Evolutionary conservation across 768 basidiomycete genomes (phyloP), one percentile per base, ranked within the genome.

Genomic region (Rubroboletus pulcherrimus): DNA sequence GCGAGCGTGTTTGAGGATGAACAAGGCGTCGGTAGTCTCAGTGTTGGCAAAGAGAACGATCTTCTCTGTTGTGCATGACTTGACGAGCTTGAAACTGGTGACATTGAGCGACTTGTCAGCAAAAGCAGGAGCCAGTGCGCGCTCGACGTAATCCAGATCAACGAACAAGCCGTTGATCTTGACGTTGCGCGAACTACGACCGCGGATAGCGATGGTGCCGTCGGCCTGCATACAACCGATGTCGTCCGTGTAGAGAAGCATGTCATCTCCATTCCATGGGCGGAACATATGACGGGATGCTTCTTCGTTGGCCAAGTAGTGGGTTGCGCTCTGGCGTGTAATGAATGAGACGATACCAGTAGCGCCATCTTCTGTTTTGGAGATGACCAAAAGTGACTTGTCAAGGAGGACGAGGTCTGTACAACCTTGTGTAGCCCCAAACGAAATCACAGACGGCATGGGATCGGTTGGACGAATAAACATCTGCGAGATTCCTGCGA

Each of bases 401-500:
- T 70, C 65, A 19, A 69, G 66, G 21, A 69, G 62, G 33, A 70
- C 59, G 31, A 69, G 68, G 21, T 63, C 66, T 5, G 60, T 60
- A 21, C 68, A 69, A 31, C 68, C 68, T 30, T 69, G 66, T 2
- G 68, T 69, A 19, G 68, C 49, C 0, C 62, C 63, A 40, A 70
- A 70, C 17, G 64, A 66, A 45, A 70, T 67, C 2, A 41, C 51
- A 10, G 69, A 61, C 1, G 68, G 66, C 29, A 69, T 67, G 2
- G 56, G 48, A 41, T 70, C 62, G 21, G 51, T 53, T 7, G 68
- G 69, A 29, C 51, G 61, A 49, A 69, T 35, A 33, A 70, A 68
- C 68, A 70, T 66, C 34, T 70, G 66, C 11, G 65, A 66, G 38
- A 70, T 61, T 15, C 66, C 68, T 9, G 68, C 69, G 33, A 68